A percentile compares a stretch with the other conserved stretches of the same genome.
Evolutionary conservation across 495 filamentous ascomycete species (phyloP).

Genomic region (Talaromyces proteolyticus): DNA sequence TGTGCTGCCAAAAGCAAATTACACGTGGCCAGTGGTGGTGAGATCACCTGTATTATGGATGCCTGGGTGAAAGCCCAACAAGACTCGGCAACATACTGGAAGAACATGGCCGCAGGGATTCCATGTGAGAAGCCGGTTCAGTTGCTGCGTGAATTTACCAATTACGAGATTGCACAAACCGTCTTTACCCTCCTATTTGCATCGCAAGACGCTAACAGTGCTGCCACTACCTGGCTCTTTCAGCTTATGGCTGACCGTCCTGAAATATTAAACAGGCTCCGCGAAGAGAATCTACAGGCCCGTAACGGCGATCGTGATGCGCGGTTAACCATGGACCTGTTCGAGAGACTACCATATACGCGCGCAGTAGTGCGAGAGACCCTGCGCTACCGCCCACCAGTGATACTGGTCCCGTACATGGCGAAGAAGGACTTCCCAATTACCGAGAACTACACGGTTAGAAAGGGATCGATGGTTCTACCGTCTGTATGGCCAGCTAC

Average conservation of each 20-base stretch:
- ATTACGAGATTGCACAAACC: constrained; percentile 92
- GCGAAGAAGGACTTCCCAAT: constrained; percentile 96
- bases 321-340: constrained; percentile 69
- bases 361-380: constrained; percentile 91
- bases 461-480: constrained; percentile 93
- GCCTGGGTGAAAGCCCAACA: constrained; percentile 84
- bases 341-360: constrained; percentile 86
- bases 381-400: constrained; percentile 90
- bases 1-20: constrained; percentile 91
- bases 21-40: constrained; percentile 85
- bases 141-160: constrained; percentile 78
- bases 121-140: constrained; percentile 71
- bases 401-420: constrained; percentile 95
- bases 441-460: constrained; percentile 77
- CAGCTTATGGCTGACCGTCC: constrained; percentile 92
- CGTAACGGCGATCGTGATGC: constrained; percentile 72
- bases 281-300: constrained; percentile 80
- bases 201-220: constrained; percentile 93
- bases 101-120: constrained; percentile 64
- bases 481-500: constrained; percentile 85
- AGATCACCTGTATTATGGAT: constrained; percentile 89
- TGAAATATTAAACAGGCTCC: constrained; percentile 81
- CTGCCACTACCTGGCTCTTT: constrained; percentile 90
- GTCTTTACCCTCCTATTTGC: constrained; percentile 98
- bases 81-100: constrained; percentile 70